These are phyloP conservation scores for Euphorbia lathyris DNA, from an alignment of 345 rosid species.

Conservation along the genomic window DNA sequence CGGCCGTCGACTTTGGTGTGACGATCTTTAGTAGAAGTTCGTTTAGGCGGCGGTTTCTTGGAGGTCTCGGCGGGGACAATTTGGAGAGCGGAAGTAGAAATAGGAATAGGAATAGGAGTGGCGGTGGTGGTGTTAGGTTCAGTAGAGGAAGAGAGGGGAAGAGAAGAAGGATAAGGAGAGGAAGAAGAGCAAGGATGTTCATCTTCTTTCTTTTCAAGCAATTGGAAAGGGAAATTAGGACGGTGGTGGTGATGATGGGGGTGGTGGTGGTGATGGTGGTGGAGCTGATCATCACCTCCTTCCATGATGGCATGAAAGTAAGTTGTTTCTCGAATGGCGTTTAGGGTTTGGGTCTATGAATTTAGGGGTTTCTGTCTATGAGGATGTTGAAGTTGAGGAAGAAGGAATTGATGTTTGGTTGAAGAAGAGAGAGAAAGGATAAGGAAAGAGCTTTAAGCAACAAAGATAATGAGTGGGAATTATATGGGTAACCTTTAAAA, in stretches of 20 bases:
- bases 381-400: neutral
- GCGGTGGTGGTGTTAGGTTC: conserved; percentile 15
- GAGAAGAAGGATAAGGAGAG: conserved; percentile 47
- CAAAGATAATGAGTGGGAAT: conserved; percentile 83
- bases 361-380: neutral
- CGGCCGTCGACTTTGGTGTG: conserved; percentile 97
- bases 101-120: conserved; percentile 27
- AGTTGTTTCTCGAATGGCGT: conserved; percentile 30
- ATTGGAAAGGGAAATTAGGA: conserved; percentile 69
- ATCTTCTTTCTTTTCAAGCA: conserved; percentile 81
- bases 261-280: conserved; percentile 32
- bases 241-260: conserved; percentile 37
- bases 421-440: conserved; percentile 20
- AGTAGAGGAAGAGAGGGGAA: conserved; percentile 36
- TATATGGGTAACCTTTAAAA: conserved; percentile 68
- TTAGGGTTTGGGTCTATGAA: too few relatives aligned
- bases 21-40: conserved; percentile 87
- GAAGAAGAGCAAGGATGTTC: conserved; percentile 62
- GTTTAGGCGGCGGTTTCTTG: conserved; percentile 72
- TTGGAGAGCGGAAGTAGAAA: conserved; percentile 34
- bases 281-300: conserved; percentile 55
- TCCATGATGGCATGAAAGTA: conserved; percentile 57
- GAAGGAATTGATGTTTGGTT: neutral
- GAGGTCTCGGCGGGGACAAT: conserved; percentile 31
- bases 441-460: conserved; percentile 55